Evolutionary conservation across 352 stramenopile genomes (phyloP), one percentile per base, ranked within the genome.

Genomic region (Globisporangium nunn): DNA sequence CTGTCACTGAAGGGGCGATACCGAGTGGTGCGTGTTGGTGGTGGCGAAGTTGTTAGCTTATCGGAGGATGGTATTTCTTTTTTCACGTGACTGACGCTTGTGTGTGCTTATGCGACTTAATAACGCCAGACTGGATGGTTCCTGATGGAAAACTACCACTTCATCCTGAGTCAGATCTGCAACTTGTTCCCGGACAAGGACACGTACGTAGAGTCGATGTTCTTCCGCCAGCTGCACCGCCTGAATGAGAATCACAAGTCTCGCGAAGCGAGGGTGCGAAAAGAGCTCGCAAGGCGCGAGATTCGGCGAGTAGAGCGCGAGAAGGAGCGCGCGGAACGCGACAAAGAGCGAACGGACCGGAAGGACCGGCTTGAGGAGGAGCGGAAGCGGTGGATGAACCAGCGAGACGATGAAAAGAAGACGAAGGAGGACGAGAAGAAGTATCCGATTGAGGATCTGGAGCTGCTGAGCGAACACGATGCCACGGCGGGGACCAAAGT

Each of bases 161-260:
- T 93, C 35, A 87, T 93, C n/a, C 67, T 74, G 39, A 74, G 73
- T 33, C 84, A 93, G 57, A 87, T 93, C 41, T 87, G 54, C 39
- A 85, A 89, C 62, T 47, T 93, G 33, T 88, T 90, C 30, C 58
- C 74, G 0, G 78, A 91, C 48, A 88, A 89, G 52, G 78, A 90
- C 29, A 59, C 68, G 15, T 93, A 91, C 48, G 61, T 91, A 30
- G 66, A 91, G 18, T 93, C 79, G 15, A 90, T 90, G 78, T 93
- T 93, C 56, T 91, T 93, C 61, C 88, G 83, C 59, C 81, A 93
- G 47, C 64, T 93, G 17, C 75, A 91, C 44, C 77, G 84, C 29
- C 57, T 91, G 57, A 69, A 82, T 57, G 75, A 91, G 54, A 87
- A 71, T 30, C 81, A 85, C 39, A 74, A 68, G 31, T 58, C 80